Base-by-base conservation (phyloP, 768 basidiomycete genomes). In the Mycena alexandri region DNA sequence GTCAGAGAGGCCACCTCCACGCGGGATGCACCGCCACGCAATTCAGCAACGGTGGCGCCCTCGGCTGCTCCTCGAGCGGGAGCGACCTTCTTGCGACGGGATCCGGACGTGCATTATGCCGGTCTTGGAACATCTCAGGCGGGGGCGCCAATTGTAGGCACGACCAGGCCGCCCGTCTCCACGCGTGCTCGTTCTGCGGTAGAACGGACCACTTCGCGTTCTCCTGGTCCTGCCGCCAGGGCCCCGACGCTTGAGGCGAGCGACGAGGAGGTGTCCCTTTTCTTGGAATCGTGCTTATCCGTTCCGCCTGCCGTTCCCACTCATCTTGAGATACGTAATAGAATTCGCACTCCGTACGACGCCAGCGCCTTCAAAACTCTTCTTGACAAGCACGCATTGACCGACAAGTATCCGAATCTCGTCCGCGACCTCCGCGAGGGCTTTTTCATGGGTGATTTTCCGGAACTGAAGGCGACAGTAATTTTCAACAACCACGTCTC, bases 361-460 rank as follows among this genome's bases (percentile, higher is more conserved):
- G 10, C 22, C 8, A 38, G 33, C 41, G 47, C 55, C 0, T n/a
- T 65, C 36, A 46, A 65, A 2, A 7, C 14, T 16, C 19, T 51
- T 9, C 8, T 65, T 3, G 9, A 17, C 0, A 57, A 58, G n/a
- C 63, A 65, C 25, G 19, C 33, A 19, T 11, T 65, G 5, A 9
- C 2, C 3, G 9, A n/a, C 5, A n/a, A 21, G 2, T 52, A 69
- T 33, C 57, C 58, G 0, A 3, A 8, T 7, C 34, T 73, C 0
- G 12, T 54, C 1, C 8, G 57, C 24, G 68, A 68, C 10, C 48
- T 73, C 0, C 46, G 56, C 16, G 16, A 57, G 13, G 65, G 72
- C 12, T 73, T 73, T 29, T 71, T 65, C 19, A 72, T 73, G 43
- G 68, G 72, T 10, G 48, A 62, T 5, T 64, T 70, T 14, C 70